Evolutionary conservation across 1,139 yeast genomes (phyloP), one percentile per base, ranked within the genome.

Genomic region (Nakaseomyces uthaithaninus): DNA sequence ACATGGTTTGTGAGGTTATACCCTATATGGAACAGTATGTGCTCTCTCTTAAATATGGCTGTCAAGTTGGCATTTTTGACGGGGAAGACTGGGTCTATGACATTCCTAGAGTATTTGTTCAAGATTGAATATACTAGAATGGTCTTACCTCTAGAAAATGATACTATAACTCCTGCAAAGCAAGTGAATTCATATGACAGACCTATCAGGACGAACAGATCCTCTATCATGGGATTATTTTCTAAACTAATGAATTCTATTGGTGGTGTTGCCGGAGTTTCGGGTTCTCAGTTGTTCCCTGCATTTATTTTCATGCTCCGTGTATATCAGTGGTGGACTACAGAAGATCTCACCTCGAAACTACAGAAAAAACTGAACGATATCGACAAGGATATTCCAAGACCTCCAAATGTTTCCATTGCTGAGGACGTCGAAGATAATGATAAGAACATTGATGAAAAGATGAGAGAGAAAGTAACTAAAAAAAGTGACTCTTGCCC

Each of bases 241-340:
- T 52, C 53, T 9, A 19, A 17, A 19, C 6, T 20, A 1, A 8
- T 31, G n/a, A 20, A 20, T 8, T 31, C 35, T 8, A 19, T 31
- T 3, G 27, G 37, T 8, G 37, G 37, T 8, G 20, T 69, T 3
- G 63, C 70, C 1, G 35, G 35, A 27, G 57, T 68, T 12, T 41
- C 69, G 1, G 63, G 74, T 20, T 61, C 67, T 2, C 62, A 63
- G 7, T 67, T 83, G 24, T 76, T 91, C 64, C 97, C 97, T 0
- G 72, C 83, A 0, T 85, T 94, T 2, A 82, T 91, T 45, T 89
- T 91, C 58, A 59, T 82, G 26, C 70, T 91, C 48, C 86, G 87
- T 62, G 86, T 91, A 51, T 70, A 87, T 40, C 97, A 91, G 60
- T 89, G 97, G 97, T 89, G 95, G 94, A 79, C 80, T 47, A 75